Evolutionary conservation across 73 alveolate species (phyloP).

Genomic region (Paramecium caudatum): DNA sequence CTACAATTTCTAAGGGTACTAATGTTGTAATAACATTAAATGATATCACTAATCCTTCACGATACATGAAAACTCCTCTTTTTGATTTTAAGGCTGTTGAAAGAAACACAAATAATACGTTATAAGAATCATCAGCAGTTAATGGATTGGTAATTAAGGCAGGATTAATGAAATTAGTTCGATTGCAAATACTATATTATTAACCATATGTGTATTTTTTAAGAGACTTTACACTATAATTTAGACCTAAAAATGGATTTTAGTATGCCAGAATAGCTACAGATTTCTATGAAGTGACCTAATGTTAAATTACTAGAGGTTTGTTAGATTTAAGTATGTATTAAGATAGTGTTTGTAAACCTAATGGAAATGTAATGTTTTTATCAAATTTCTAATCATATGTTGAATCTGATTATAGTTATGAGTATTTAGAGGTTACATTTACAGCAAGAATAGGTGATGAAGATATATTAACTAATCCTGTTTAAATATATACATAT

Average conservation of each 20-base stretch:
- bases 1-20: constrained; percentile 29
- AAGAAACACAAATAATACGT: constrained; percentile 44
- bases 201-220: constrained; percentile 17
- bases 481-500: constrained; percentile 59
- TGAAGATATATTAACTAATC: constrained; percentile 7
- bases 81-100: constrained; percentile 19
- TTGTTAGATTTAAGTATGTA: constrained; percentile 34
- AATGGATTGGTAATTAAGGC: constrained; percentile 48
- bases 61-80: constrained; percentile 45
- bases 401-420: constrained; percentile 59
- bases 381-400: constrained; percentile 55
- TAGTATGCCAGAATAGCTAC: constrained; percentile 59
- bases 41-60: constrained; percentile 26
- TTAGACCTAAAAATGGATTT: constrained; percentile 63
- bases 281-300: constrained; percentile 12
- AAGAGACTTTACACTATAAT: constrained; percentile 40
- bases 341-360: constrained; percentile 60
- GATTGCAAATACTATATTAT: background rate
- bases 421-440: constrained; percentile 24
- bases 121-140: constrained; percentile 53
- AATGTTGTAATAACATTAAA: background rate
- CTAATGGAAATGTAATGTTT: constrained; percentile 43
- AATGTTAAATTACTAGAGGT: constrained; percentile 57
- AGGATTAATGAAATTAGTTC: constrained; percentile 49
- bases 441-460: constrained; percentile 63